Base-by-base conservation (phyloP, 2,329 filamentous ascomycete species). In the Clonostachys sp. region DNA sequence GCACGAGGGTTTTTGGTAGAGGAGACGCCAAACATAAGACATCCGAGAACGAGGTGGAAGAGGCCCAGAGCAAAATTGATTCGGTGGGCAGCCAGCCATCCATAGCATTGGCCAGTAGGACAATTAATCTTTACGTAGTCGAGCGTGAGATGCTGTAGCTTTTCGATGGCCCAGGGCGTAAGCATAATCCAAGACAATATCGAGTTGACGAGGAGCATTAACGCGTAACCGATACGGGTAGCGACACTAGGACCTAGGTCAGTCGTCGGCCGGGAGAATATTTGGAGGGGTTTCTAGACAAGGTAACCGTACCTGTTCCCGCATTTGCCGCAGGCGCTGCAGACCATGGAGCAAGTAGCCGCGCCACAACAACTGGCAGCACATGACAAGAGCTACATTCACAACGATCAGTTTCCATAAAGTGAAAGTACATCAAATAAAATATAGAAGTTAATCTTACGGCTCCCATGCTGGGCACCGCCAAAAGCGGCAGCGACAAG, bases 131-230 rank as follows among this genome's bases (percentile, higher is more conserved):
- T 91, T 73, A 99, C 91, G 63, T 96, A 97, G 70, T 97, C 91
- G 55, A 99, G 79, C 12, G 90, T 94, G 47, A 97, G 76, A 54
- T 95, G 83, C 69, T 97, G 85, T 6, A 99, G 78, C 66, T 97
- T 97, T 61, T 96, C 89, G 63, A 99, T 89, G 34, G 94, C 94
- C 94, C 94, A 99, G 46, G 91, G 89, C 18, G 94, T 99, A 72
- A 99, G 90, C 90, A 97, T 96, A 57, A 99, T 89, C 94, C 94
- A 99, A 35, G 94, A 92, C 45, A 97, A 67, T 54, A 97, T 96
- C 50, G 92, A 96, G 78, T 99, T 99, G 68, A 97, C 72, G 55
- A 99, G 84, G 47, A 99, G 87, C 53, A 99, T 86, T 61, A 97
- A 82, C 54, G 94, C 91, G 66, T 96, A 96, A 61, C 89, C 92